Evolutionary conservation across 345 rosid species (phyloP).

Genomic region (Lenwebbia sp.): DNA sequence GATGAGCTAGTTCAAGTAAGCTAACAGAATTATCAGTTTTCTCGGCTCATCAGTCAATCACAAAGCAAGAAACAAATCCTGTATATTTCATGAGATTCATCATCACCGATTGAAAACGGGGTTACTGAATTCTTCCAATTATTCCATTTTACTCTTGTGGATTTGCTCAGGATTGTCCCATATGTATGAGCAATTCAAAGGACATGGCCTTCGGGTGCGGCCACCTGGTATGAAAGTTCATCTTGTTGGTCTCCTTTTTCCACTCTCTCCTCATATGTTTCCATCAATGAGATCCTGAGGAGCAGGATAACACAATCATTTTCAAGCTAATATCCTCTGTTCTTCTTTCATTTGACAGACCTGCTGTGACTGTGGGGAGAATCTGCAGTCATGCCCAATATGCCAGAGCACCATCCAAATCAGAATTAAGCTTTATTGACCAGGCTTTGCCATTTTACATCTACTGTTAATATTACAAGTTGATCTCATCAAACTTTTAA

Average conservation of each 20-base stretch:
- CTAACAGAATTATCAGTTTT: background rate
- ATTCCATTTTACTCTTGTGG: background rate
- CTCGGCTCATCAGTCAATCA: background rate
- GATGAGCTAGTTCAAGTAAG: background rate
- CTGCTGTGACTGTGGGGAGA: constrained; percentile 67
- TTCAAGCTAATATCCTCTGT: background rate
- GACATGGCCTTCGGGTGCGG: constrained; percentile 87
- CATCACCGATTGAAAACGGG: background rate
- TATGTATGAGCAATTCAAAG: constrained; percentile 50
- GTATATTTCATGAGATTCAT: background rate
- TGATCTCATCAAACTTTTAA: background rate
- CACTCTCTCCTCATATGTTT: background rate
- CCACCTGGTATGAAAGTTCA: constrained; percentile 41
- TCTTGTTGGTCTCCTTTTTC: background rate
- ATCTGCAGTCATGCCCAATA: constrained; percentile 57
- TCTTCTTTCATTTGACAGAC: constrained; percentile 23
- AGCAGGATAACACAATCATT: background rate
- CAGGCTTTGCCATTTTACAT: background rate
- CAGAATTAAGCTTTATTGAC: constrained; percentile 59
- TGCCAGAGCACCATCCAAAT: constrained; percentile 46
- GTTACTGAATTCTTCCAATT: background rate
- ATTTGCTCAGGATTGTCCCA: constrained; percentile 49
- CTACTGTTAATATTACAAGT: background rate
- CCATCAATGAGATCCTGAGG: background rate
- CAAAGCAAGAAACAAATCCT: background rate